A percentile compares a stretch with the other conserved stretches of the same genome.
Conservation (phyloP, 257 asterid genomes). For the Przewalskia tangutica region DNA sequence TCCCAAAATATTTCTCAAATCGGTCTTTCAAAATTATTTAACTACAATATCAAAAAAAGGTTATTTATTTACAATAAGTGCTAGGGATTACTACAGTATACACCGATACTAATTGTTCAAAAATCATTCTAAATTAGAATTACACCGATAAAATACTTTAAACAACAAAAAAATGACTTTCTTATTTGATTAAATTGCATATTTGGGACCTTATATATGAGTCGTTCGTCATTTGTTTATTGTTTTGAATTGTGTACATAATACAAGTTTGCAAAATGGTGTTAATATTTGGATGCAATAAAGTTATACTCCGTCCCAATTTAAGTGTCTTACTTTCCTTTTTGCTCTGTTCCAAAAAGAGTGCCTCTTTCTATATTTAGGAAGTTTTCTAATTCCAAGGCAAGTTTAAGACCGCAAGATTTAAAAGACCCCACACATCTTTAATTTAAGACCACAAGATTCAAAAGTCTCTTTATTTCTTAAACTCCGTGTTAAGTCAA, state of each 20-base stretch:
- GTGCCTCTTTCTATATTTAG: too few species aligned
- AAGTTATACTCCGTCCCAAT: neutral
- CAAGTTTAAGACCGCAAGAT: too few species aligned
- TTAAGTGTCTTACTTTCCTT: too few species aligned
- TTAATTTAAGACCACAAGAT: too few species aligned
- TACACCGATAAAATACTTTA: neutral
- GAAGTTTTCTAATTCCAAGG: too few species aligned
- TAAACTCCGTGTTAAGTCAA: too few species aligned
- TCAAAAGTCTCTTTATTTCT: too few species aligned
- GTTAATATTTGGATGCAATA: neutral
- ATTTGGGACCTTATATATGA: neutral
- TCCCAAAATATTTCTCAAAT: neutral
- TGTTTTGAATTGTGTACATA: neutral
- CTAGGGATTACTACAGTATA: neutral
- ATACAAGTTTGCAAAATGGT: neutral
- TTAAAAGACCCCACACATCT: too few species aligned
- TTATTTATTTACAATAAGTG: neutral
- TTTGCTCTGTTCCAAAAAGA: too few species aligned
- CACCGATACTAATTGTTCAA: neutral
- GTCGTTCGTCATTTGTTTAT: neutral
- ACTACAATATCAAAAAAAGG: neutral
- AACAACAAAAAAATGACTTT: neutral
- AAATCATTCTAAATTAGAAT: neutral
- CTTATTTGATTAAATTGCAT: neutral
- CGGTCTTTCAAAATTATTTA: neutral